These are phyloP conservation scores for Clavispora fructus DNA, from an alignment of 805 yeast genomes.

Conservation along the genomic window DNA sequence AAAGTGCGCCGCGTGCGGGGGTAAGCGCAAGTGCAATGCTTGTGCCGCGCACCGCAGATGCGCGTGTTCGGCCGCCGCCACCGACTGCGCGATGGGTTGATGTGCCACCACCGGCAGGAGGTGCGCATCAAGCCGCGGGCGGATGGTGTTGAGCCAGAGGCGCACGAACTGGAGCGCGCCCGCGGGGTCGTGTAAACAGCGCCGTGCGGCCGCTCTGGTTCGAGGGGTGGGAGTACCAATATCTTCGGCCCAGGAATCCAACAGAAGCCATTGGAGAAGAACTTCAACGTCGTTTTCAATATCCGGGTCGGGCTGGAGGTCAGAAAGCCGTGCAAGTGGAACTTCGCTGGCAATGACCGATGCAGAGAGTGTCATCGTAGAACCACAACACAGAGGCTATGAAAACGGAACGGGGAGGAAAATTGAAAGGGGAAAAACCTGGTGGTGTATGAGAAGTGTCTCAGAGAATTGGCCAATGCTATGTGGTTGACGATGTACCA, in stretches of 20 bases:
- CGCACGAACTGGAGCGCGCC: constrained; percentile 30
- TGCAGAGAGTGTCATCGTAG: constrained; percentile 2
- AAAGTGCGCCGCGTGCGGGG: constrained; percentile 14
- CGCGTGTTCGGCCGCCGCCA: constrained; percentile 14
- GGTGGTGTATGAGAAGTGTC: no score
- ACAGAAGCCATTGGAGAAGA: constrained; percentile 25
- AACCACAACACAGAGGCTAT: not conserved
- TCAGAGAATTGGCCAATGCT: no score
- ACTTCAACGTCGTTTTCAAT: constrained; percentile 32
- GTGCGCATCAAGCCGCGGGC: constrained; percentile 13
- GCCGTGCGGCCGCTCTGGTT: constrained; percentile 30
- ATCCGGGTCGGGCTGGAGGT: constrained; percentile 16
- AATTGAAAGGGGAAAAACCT: not conserved
- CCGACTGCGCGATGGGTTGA: constrained; percentile 1
- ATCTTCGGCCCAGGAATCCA: constrained; percentile 1
- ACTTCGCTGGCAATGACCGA: constrained; percentile 4
- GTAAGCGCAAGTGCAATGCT: constrained; percentile 20
- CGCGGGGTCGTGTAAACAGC: constrained; percentile 29
- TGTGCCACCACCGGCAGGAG: constrained; percentile 5
- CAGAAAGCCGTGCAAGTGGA: constrained; percentile 10
- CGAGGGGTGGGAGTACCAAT: constrained; percentile 24
- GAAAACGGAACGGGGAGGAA: not conserved
- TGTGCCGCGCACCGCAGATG: constrained; percentile 20
- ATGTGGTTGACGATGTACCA: no score
- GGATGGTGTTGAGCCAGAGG: constrained; percentile 30